Evolutionary conservation across 2,329 filamentous ascomycete genomes (phyloP).

Genomic region (Fusarium penzigii): DNA sequence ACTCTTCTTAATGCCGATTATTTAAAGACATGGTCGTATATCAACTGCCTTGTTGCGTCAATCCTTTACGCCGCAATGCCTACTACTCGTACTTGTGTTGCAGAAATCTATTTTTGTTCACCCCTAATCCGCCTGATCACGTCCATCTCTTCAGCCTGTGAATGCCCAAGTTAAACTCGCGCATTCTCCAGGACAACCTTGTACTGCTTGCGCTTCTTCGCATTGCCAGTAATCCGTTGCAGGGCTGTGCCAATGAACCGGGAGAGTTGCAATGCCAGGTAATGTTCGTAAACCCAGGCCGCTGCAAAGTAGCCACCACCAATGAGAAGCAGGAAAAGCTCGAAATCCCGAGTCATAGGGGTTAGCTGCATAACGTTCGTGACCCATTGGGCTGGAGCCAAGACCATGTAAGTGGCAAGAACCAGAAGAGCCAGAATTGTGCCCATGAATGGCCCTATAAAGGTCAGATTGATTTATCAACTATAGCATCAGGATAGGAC

Average conservation of each 20-base stretch:
- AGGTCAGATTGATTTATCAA: conserved; percentile 2
- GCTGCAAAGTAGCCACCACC: conserved; percentile 68
- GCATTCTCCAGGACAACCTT: conserved; percentile 72
- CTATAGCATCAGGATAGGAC: conserved; percentile 30
- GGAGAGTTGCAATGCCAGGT: conserved; percentile 69
- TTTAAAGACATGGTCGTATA: neutral
- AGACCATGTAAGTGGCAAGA: conserved; percentile 77
- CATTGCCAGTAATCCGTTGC: conserved; percentile 55
- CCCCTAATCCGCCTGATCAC: neutral
- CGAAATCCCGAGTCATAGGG: conserved; percentile 70
- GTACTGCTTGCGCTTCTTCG: conserved; percentile 84
- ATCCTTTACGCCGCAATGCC: no score
- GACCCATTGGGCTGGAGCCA: conserved; percentile 71
- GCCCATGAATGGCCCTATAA: conserved; percentile 75
- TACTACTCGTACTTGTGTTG: neutral
- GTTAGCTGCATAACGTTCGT: conserved; percentile 83
- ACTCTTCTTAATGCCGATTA: neutral
- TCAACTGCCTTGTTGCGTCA: neutral
- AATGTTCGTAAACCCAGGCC: conserved; percentile 72
- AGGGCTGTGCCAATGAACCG: conserved; percentile 65
- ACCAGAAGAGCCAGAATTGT: conserved; percentile 71
- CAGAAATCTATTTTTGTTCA: neutral
- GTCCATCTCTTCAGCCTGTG: neutral
- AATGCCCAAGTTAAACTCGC: conserved; percentile 13
- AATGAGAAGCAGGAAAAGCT: conserved; percentile 68